Evolutionary conservation across 1,284 basidiomycete species (phyloP).

Genomic region (Pseudozyma pruni): DNA sequence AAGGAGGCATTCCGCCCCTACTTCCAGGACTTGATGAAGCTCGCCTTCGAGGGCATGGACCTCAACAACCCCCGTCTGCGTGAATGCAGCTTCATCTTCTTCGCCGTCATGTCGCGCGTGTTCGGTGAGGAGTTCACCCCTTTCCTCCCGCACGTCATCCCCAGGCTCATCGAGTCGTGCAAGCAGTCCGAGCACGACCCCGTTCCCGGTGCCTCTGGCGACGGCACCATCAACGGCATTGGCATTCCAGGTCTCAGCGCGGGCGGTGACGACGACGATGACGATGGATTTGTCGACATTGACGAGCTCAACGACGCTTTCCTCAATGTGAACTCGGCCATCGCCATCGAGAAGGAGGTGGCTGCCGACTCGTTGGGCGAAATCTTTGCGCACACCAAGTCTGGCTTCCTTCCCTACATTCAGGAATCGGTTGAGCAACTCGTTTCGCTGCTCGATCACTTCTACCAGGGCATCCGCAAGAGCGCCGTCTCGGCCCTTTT

Average conservation of each 20-base stretch:
- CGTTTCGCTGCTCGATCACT: conserved; percentile 84
- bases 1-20: conserved; percentile 93
- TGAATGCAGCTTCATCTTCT: conserved; percentile 98
- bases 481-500: conserved; percentile 88
- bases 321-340: conserved; percentile 85
- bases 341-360: conserved; percentile 99
- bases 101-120: conserved; percentile 95
- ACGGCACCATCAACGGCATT: conserved; percentile 70
- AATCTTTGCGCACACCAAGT: conserved; percentile 83
- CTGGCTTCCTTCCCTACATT: conserved; percentile 86
- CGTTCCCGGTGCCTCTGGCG: conserved; percentile 63
- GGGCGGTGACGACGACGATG: conserved; percentile 75
- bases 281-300: conserved; percentile 73
- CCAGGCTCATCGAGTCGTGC: conserved; percentile 84
- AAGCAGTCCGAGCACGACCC: conserved; percentile 76
- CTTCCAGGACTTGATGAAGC: conserved; percentile 94
- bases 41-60: conserved; percentile 89
- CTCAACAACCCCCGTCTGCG: conserved; percentile 85
- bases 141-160: conserved; percentile 87
- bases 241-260: conserved; percentile 75
- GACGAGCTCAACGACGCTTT: conserved; percentile 77
- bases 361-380: conserved; percentile 96
- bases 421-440: conserved; percentile 81
- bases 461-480: conserved; percentile 98
- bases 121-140: conserved; percentile 93